Base-by-base conservation (phyloP, 2,329 filamentous ascomycete genomes). In the Colletotrichum cordylinicola region DNA sequence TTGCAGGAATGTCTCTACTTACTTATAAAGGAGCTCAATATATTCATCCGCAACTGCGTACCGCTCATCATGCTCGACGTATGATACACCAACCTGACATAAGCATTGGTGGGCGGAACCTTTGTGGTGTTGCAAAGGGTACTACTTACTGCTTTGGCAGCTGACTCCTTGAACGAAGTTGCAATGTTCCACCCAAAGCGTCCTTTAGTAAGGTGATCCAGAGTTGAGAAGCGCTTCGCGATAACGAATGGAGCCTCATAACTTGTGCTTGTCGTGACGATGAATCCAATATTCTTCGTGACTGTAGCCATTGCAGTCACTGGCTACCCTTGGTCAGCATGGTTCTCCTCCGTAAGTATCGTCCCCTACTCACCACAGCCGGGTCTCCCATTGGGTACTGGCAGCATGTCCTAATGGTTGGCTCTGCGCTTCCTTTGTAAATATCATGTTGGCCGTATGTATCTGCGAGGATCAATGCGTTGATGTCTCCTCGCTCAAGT, bases 141-240 rank as follows among this genome's bases (percentile, higher is more conserved):
- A 48, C 39, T 48, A 48, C 39, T 48, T 5, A 48, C 39, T 48
- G 39, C 39, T 48, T 48, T 48, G 10, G 39, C 39, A 48, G 91
- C 91, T 0, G 89, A 87, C 78, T 93, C 92, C 79, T 91, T 91
- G 81, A 82, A 84, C 1, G 80, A 80, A 2, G 91, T 93, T 1
- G 94, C 92, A n/a, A 94, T 92, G 75, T 94, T 94, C 92, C 91
- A 93, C 0, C 90, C 91, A 48, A 93, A 87, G 0, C 91, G 85
- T 0, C 91, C 91, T 3, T 87, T 85, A 0, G 91, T 93, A 60
- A 93, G 83, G 80, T 93, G 91, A 73, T 93, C 91, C 2, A 93
- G 82, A 0, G 90, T 91, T 0, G 90, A 91, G 74, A 93, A 92
- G 0, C 91, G 85, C 80, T 92, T 92, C 0, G 91, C 92, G 1